These are phyloP conservation scores for Leishmania major DNA, from an alignment of 208 protist genomes.

Conservation along the genomic window DNA sequence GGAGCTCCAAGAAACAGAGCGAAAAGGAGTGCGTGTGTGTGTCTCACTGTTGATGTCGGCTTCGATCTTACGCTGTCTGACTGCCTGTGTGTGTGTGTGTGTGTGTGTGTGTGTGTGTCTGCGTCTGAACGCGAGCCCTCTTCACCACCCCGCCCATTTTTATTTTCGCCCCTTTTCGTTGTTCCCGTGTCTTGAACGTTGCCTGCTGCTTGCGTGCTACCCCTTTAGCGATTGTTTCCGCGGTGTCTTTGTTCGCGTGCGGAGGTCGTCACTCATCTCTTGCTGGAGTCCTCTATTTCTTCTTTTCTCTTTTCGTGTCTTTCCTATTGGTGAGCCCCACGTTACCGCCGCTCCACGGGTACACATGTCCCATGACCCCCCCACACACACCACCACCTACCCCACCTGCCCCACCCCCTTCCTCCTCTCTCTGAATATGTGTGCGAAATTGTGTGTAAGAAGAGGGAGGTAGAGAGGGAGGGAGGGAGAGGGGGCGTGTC, in stretches of 20 bases:
- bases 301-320: constrained; percentile 6
- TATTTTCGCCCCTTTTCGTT: not conserved
- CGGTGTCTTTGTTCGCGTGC: not conserved
- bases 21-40: too few relatives aligned
- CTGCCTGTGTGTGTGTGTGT: too few relatives aligned
- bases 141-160: too few relatives aligned
- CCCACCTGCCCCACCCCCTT: not conserved
- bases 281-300: not conserved
- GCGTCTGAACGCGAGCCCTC: too few relatives aligned
- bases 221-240: not conserved
- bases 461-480: not conserved
- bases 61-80: too few relatives aligned
- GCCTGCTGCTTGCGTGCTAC: not conserved
- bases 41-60: too few relatives aligned
- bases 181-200: not conserved
- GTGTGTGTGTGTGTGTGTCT: too few relatives aligned
- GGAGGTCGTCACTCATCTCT: not conserved
- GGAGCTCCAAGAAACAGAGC: not conserved
- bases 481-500: not conserved
- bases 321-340: constrained; percentile 7
- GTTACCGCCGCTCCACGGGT: too few relatives aligned
- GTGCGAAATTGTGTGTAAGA: not conserved
- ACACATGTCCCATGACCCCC: not conserved
- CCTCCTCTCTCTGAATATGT: not conserved
- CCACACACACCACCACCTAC: too few relatives aligned